These are phyloP conservation scores for Phaeosphaeriaceae sp. DNA, from an alignment of 2,329 filamentous ascomycete genomes.

Conservation along the genomic window DNA sequence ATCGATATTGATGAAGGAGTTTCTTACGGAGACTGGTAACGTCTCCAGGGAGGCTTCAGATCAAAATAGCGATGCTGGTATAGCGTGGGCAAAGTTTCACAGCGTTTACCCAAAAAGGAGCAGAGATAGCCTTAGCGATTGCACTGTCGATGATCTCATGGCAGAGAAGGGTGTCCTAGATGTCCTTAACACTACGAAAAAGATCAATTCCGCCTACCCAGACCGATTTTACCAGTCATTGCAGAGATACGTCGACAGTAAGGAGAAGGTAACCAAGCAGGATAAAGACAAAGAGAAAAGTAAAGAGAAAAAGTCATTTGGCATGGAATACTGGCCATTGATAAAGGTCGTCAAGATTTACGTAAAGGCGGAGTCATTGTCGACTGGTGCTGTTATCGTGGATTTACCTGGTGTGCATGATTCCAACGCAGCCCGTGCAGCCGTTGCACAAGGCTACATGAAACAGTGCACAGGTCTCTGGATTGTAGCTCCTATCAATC, in stretches of 20 bases:
- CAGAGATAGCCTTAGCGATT: slow-evolving; percentile 48
- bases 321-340: slow-evolving; percentile 57
- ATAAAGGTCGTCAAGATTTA: slow-evolving; percentile 62
- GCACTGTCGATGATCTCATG: slow-evolving; percentile 52
- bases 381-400: slow-evolving; percentile 62
- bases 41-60: slow-evolving; percentile 47
- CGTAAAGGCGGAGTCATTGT: slow-evolving; percentile 57
- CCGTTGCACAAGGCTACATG: slow-evolving; percentile 65
- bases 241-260: slow-evolving; percentile 62
- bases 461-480: slow-evolving; percentile 66
- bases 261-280: slow-evolving; percentile 54
- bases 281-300: slow-evolving; percentile 35
- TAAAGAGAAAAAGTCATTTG: slow-evolving; percentile 28
- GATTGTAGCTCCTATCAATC: slow-evolving; percentile 67
- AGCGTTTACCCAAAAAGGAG: slow-evolving; percentile 55
- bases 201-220: slow-evolving; percentile 48
- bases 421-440: slow-evolving; percentile 64
- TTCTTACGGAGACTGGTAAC: slow-evolving; percentile 51
- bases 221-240: slow-evolving; percentile 55
- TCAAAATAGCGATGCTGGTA: slow-evolving; percentile 55
- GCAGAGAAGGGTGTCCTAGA: slow-evolving; percentile 46
- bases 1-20: slow-evolving; percentile 55
- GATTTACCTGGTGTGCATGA: slow-evolving; percentile 67
- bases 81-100: slow-evolving; percentile 60
- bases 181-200: slow-evolving; percentile 56